Base-by-base conservation (phyloP, 1,284 basidiomycete genomes). In the Calocybe gambosa region DNA sequence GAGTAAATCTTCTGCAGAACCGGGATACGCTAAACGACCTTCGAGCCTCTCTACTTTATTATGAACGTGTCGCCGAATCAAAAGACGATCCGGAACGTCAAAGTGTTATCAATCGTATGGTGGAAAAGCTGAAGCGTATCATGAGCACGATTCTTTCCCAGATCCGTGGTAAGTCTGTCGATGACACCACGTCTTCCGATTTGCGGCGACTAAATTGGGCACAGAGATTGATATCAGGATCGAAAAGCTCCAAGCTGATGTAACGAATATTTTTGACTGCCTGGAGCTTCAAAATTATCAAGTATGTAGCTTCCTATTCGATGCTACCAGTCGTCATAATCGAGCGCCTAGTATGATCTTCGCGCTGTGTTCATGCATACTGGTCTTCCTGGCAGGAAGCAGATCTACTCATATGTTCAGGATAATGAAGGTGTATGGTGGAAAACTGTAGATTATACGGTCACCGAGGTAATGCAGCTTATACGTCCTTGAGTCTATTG, bases 371-470 rank as follows among this genome's bases (percentile, higher is more conserved):
- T 89, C 15, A 70, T 86, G 34, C 82, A 89, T 55, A 85, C 84
- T 10, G 87, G 86, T 9, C 62, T 87, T 12, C 80, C 78, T 35
- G 87, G 86, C 5, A 71, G 85, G 31, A 82, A 75, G 45, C 82
- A 87, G 54, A 64, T 87, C 2, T 87, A 88, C 58, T 84, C 82
- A 3, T 89, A 89, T 55, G 77, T 87, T 10, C 75, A 80, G 49
- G 76, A 83, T 47, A 54, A 41, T 10, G 59, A 66, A 19, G 77
- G 71, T 9, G 66, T 61, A 12, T 89, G 87, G 87, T 89, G 85
- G 85, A 89, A 86, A 62, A 82, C 78, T 1, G 69, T 82, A n/a
- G 86, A 89, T 55, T 74, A 76, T 46, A 64, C 65, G n/a, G 80
- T 86, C 1, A 78, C 74, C 0, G 77, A 85, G 72, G 86, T 77